Base-by-base conservation (phyloP, 2,329 filamentous ascomycete genomes). In the Thelonectria olida region DNA sequence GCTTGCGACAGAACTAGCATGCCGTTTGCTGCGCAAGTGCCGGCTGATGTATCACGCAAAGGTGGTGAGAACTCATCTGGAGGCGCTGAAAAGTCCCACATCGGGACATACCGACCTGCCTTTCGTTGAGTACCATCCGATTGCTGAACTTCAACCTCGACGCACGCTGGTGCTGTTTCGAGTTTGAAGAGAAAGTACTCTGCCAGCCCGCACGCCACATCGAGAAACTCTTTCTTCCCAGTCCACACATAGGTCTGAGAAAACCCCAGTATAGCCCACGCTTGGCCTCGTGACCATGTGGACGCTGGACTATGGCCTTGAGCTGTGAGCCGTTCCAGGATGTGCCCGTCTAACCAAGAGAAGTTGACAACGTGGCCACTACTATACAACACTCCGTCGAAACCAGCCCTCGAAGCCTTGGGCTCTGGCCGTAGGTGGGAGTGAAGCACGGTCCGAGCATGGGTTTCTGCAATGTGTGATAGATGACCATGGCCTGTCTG, bases 231-330 rank as follows among this genome's bases (percentile, higher is more conserved):
- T 0, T 58, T 17, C 3, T 80, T 75, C n/a, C 78, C 79, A 0
- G 82, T 84, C 80, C 81, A 84, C 17, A 66, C 73, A 60, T 82
- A 84, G 0, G 79, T 80, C 63, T 84, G 82, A 1, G 81, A 74
- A 53, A 81, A 84, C 0, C 82, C 82, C 47, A 83, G 70, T 6
- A 84, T 79, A 0, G 75, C 77, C 82, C 82, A 85, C 0, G 81
- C 79, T 59, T 85, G 82, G 0, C 82, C 82, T 2, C 83, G 74
- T 2, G 78, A 73, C 82, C 82, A 85, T 0, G 81, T 83, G 1
- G 80, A 83, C 10, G 52, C 80, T 76, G 7, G 69, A 7, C 15
- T 62, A 67, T 79, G 80, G 2, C 82, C 83, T 61, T 85, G 82
- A 8, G 78, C 79, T 0, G 82, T 85, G 58, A 78, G 72, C 12